phyloP scores from a whole-genome alignment of 768 basidiomycete species.

The Lactarius sp. region DNA sequence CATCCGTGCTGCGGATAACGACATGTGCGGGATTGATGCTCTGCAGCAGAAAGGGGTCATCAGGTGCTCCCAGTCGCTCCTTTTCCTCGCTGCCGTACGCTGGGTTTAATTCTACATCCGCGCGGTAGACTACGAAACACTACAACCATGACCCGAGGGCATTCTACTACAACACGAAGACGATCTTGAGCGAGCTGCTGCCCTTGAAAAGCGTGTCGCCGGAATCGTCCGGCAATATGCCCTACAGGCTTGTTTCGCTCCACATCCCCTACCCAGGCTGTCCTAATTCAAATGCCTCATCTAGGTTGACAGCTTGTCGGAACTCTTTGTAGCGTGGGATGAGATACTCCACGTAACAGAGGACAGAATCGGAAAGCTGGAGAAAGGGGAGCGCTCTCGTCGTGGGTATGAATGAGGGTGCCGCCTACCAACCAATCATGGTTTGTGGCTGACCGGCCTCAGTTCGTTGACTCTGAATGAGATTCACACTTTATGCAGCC shows the following conservation, averaged over 20 bases:
- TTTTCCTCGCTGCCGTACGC: neutral
- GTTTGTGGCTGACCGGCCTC: no score
- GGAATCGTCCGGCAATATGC: conserved; percentile 63
- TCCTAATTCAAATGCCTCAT: neutral
- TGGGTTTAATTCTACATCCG: neutral
- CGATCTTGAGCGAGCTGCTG: conserved; percentile 50
- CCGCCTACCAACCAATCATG: no score
- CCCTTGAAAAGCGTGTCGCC: conserved; percentile 63
- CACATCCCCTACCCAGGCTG: neutral
- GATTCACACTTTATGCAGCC: no score
- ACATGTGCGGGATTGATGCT: conserved; percentile 70
- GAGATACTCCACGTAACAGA: conserved; percentile 66
- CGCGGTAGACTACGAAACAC: conserved; percentile 50
- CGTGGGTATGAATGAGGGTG: conserved; percentile 52
- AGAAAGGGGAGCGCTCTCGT: conserved; percentile 55
- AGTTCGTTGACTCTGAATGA: no score
- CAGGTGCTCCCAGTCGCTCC: conserved; percentile 42
- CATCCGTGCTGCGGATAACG: conserved; percentile 75
- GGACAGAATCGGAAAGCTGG: conserved; percentile 49
- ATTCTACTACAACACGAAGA: conserved; percentile 55
- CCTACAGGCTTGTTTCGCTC: conserved; percentile 48
- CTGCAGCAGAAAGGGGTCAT: conserved; percentile 64
- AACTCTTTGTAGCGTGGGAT: conserved; percentile 83
- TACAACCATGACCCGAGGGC: conserved; percentile 66
- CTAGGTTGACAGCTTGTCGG: conserved; percentile 76